Evolutionary conservation across 2,329 filamentous ascomycete species (phyloP).

Genomic region (Fusarium devonianum): DNA sequence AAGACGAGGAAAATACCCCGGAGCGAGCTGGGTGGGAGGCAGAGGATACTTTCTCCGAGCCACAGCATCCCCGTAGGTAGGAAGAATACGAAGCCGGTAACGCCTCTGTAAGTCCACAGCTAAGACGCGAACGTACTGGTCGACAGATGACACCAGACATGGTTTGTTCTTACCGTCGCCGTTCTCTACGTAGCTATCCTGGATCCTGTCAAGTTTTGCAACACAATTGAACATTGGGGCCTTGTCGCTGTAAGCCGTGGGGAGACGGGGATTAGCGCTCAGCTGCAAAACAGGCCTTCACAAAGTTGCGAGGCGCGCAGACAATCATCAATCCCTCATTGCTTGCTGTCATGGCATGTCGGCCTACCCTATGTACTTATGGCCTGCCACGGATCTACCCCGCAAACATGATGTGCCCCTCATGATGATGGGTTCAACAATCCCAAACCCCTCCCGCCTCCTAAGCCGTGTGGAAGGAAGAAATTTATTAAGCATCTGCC

Average conservation of each 20-base stretch:
- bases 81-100: conserved; percentile 3
- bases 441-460: no score
- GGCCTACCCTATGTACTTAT: no score
- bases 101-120: background rate
- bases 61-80: conserved; percentile 10
- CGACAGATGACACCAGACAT: background rate
- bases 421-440: no score
- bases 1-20: background rate
- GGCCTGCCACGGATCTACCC: no score
- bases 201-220: background rate
- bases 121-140: no score
- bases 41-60: conserved; percentile 3
- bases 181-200: conserved; percentile 1
- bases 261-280: no score
- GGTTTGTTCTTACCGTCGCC: background rate
- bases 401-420: conserved; percentile 1
- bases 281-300: no score
- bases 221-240: conserved; percentile 4
- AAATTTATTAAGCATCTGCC: no score
- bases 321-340: no score
- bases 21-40: background rate
- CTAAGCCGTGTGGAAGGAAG: no score
- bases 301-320: no score
- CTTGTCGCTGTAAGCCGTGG: background rate
- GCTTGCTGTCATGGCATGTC: no score